Evolutionary conservation across 2,329 filamentous ascomycete species (phyloP).

Genomic region (Cladorrhinum sp.): DNA sequence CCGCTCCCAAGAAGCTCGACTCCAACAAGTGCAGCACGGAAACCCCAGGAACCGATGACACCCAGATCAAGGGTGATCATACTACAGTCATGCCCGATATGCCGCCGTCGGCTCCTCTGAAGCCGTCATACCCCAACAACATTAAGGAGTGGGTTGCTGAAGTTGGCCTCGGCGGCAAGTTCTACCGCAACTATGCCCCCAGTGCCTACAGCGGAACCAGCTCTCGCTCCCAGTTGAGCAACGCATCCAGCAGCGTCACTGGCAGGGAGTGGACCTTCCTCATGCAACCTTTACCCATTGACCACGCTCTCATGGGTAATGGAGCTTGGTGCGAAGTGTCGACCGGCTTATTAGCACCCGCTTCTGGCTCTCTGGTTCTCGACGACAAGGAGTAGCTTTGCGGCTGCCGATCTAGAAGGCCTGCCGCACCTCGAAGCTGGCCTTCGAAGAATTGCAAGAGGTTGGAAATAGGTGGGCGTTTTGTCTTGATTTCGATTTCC

Average conservation of each 20-base stretch:
- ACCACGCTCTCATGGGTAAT: conserved; percentile 7
- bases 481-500: background rate
- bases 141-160: conserved; percentile 18
- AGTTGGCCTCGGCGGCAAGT: conserved; percentile 11
- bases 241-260: conserved; percentile 7
- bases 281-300: background rate
- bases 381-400: conserved; percentile 4
- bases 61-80: conserved; percentile 3
- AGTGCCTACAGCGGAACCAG: background rate
- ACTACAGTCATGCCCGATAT: background rate
- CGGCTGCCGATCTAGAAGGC: background rate
- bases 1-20: conserved; percentile 8
- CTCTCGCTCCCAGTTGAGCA: conserved; percentile 16
- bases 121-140: background rate
- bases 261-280: conserved; percentile 4
- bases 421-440: background rate
- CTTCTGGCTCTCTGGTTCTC: background rate
- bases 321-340: conserved; percentile 15
- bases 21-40: conserved; percentile 20
- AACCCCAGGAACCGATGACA: conserved; percentile 15
- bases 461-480: background rate
- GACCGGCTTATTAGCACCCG: background rate
- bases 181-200: background rate
- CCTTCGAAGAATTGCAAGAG: background rate
- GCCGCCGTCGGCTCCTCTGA: background rate